phyloP scores from a whole-genome alignment of 805 yeast species.

The Ogataea trehalophila region DNA sequence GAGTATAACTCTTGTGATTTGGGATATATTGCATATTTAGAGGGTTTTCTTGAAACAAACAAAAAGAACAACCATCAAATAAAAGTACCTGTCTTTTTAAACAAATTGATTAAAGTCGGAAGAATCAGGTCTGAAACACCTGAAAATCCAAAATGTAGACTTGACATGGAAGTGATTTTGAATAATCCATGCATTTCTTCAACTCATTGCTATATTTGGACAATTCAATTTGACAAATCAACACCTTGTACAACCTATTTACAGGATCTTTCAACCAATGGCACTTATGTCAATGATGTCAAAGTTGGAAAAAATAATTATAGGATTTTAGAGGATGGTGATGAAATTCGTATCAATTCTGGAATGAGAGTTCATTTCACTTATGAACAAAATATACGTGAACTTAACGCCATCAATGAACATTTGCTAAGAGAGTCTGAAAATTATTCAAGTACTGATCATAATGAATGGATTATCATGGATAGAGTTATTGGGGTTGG shows the following conservation, averaged over 20 bases:
- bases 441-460: slow-evolving; percentile 15
- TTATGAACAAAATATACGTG: slow-evolving; percentile 10
- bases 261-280: slow-evolving; percentile 48
- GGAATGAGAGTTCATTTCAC: slow-evolving; percentile 18
- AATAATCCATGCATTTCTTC: slow-evolving; percentile 38
- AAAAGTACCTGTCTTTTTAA: too few species aligned
- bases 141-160: too few species aligned
- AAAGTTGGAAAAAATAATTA: slow-evolving; percentile 26
- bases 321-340: slow-evolving; percentile 32
- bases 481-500: slow-evolving; percentile 47
- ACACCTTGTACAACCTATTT: slow-evolving; percentile 44
- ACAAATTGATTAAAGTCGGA: too few species aligned
- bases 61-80: too few species aligned
- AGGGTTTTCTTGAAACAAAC: too few species aligned
- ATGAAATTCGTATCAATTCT: slow-evolving; percentile 34
- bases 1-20: too few species aligned
- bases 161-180: slow-evolving; percentile 20
- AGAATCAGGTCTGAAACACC: too few species aligned
- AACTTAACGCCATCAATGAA: neutral
- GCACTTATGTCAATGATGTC: slow-evolving; percentile 40
- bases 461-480: slow-evolving; percentile 39
- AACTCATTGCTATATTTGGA: slow-evolving; percentile 38
- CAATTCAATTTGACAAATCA: slow-evolving; percentile 41
- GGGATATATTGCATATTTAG: too few species aligned
- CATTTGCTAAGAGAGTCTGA: neutral